Conservation (phyloP, 495 filamentous ascomycete species). For the Tirmania nivea region DNA sequence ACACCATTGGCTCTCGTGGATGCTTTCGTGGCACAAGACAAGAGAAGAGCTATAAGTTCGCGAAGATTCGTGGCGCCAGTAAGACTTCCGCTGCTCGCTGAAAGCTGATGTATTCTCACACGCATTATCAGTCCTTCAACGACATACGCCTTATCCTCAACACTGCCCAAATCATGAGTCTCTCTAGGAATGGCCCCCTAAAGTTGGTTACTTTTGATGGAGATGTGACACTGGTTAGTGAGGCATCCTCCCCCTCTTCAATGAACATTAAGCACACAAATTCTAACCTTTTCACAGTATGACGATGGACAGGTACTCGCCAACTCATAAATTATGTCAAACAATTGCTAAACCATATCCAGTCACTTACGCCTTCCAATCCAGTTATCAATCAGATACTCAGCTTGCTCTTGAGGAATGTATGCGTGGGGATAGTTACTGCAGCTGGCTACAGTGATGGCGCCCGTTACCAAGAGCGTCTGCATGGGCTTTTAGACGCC, state of each 20-base stretch:
- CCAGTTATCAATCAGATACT: conserved; percentile 63
- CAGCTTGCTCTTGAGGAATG: conserved; percentile 32
- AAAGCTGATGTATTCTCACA: background rate
- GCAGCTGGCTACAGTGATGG: conserved; percentile 89
- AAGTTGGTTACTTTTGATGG: conserved; percentile 90
- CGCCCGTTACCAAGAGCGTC: conserved; percentile 55
- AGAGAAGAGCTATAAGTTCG: conserved; percentile 62
- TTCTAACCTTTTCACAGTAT: background rate
- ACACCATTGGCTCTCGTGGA: conserved; percentile 65
- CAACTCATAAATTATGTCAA: no score
- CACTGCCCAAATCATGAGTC: conserved; percentile 75
- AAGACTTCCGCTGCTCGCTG: background rate
- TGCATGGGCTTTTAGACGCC: conserved; percentile 66
- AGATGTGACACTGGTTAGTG: conserved; percentile 91
- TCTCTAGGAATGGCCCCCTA: conserved; percentile 44
- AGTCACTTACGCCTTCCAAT: conserved; percentile 47
- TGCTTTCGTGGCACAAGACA: conserved; percentile 80
- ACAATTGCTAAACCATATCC: background rate
- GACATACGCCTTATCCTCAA: conserved; percentile 85
- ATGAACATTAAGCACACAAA: no score
- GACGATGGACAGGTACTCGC: background rate
- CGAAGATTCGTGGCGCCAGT: conserved; percentile 75
- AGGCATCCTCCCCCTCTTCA: conserved; percentile 32
- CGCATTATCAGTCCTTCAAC: conserved; percentile 48
- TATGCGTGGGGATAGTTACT: conserved; percentile 70